Evolutionary conservation across 2,329 filamentous ascomycete species (phyloP).

Genomic region (Dactylellina drechsleri): DNA sequence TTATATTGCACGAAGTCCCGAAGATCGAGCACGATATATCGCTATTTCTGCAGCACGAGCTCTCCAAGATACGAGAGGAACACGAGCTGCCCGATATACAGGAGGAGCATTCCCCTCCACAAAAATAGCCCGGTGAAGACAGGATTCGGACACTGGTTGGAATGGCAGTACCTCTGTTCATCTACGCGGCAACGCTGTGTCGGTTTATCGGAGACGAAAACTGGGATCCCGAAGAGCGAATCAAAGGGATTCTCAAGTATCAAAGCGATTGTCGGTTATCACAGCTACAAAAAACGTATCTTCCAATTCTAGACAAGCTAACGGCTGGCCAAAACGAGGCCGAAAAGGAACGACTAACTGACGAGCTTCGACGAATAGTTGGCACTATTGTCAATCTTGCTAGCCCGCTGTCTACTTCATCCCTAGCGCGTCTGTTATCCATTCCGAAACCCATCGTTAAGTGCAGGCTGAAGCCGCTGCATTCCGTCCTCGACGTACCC

Average conservation of each 20-base stretch:
- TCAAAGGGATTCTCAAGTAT: slow-evolving; percentile 12
- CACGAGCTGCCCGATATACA: too few relatives aligned
- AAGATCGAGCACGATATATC: slow-evolving; percentile 13
- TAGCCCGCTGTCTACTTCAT: slow-evolving; percentile 17
- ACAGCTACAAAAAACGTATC: slow-evolving; percentile 22
- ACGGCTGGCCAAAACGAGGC: neutral
- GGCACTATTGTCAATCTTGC: slow-evolving; percentile 32
- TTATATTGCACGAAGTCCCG: slow-evolving; percentile 14
- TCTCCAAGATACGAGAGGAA: slow-evolving; percentile 1
- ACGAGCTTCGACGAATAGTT: slow-evolving; percentile 29
- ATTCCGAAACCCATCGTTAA: neutral
- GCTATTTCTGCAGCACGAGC: slow-evolving; percentile 9
- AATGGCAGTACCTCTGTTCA: slow-evolving; percentile 57
- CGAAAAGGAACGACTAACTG: too few relatives aligned
- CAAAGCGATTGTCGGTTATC: slow-evolving; percentile 1
- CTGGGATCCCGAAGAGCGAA: slow-evolving; percentile 29
- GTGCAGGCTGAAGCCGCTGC: slow-evolving; percentile 14
- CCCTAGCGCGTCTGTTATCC: slow-evolving; percentile 18
- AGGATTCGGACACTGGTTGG: slow-evolving; percentile 53
- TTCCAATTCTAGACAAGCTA: slow-evolving; percentile 25
- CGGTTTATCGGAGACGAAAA: slow-evolving; percentile 56
- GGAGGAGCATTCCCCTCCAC: slow-evolving; percentile 12
- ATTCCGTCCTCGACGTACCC: slow-evolving; percentile 26
- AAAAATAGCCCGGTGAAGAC: slow-evolving; percentile 55
- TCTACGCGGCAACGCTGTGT: slow-evolving; percentile 59